Conservation (phyloP, 345 rosid genomes). For the Raphanus sativus region DNA sequence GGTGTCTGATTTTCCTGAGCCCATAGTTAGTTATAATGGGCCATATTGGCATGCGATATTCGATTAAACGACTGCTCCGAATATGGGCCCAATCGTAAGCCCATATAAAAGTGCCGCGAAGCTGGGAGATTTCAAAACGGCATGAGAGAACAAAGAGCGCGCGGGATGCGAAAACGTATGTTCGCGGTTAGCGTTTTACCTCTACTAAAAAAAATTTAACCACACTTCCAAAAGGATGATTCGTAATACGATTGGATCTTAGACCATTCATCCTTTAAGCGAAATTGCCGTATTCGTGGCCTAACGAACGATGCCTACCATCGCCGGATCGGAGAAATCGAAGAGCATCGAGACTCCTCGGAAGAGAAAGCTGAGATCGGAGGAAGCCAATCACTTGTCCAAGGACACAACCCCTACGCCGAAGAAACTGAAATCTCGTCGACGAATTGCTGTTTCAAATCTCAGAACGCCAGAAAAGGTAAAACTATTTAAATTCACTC, state of each 20-base stretch:
- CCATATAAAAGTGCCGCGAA: constrained; percentile 17
- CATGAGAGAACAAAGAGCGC: neutral
- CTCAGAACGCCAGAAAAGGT: constrained; percentile 11
- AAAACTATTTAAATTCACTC: neutral
- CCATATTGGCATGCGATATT: neutral
- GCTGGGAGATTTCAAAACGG: neutral
- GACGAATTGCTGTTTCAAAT: constrained; percentile 36
- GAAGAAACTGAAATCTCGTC: constrained; percentile 46
- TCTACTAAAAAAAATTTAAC: constrained; percentile 19
- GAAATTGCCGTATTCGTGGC: neutral
- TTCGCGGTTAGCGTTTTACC: constrained; percentile 30
- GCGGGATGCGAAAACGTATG: constrained; percentile 39
- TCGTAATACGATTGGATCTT: neutral
- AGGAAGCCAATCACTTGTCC: neutral
- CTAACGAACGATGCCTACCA: constrained; percentile 56
- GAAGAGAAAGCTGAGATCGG: constrained; percentile 57
- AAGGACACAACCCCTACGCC: constrained; percentile 33
- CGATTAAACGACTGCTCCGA: neutral
- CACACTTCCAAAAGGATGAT: neutral
- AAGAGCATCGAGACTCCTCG: constrained; percentile 30
- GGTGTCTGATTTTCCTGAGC: neutral
- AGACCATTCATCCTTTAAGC: neutral
- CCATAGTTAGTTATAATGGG: neutral
- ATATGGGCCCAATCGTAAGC: neutral
- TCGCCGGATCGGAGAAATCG: constrained; percentile 38